phyloP scores from a whole-genome alignment of 495 filamentous ascomycete species.

The Aspergillus egyptiacus region DNA sequence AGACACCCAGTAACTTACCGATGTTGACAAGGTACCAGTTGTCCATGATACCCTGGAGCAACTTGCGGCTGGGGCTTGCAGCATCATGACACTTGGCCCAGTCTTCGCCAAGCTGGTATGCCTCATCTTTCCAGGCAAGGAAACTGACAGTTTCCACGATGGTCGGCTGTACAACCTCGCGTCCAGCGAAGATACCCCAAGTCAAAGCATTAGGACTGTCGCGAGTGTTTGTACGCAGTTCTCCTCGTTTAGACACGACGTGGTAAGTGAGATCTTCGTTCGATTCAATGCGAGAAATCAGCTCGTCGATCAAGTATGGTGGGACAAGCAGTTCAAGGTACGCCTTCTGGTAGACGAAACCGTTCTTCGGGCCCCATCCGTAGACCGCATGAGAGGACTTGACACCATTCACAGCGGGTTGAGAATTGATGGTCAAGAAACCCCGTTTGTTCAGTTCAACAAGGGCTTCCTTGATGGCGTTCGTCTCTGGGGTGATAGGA shows the following conservation, averaged over 20 bases:
- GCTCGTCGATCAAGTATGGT: conserved; percentile 67
- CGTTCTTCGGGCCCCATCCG: conserved; percentile 91
- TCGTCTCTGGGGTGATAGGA: conserved; percentile 74
- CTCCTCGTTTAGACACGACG: conserved; percentile 74
- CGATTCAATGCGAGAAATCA: conserved; percentile 72
- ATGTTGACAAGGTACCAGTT: conserved; percentile 94
- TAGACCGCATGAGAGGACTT: conserved; percentile 80
- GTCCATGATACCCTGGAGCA: conserved; percentile 81
- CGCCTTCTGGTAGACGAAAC: conserved; percentile 97
- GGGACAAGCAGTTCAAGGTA: conserved; percentile 89
- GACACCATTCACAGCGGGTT: conserved; percentile 90
- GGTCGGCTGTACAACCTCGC: conserved; percentile 99
- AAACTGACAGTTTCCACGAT: conserved; percentile 98
- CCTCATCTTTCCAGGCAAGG: conserved; percentile 98
- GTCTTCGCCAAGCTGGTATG: conserved; percentile 83
- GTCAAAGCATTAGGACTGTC: conserved; percentile 92
- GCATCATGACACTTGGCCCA: conserved; percentile 89
- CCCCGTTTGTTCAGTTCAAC: conserved; percentile 78
- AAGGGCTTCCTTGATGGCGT: conserved; percentile 67
- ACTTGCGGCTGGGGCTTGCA: conserved; percentile 67
- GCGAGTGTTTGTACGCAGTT: conserved; percentile 76
- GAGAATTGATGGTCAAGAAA: conserved; percentile 93
- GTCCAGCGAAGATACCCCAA: conserved; percentile 98
- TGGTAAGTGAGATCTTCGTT: conserved; percentile 87
- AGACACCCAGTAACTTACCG: conserved; percentile 49